Percentiles rank a stretch among this genome's conserved stretches.
These are phyloP conservation scores for Paraconiothyrium brasiliense DNA, from an alignment of 2,329 filamentous ascomycete species.

Conservation along the genomic window DNA sequence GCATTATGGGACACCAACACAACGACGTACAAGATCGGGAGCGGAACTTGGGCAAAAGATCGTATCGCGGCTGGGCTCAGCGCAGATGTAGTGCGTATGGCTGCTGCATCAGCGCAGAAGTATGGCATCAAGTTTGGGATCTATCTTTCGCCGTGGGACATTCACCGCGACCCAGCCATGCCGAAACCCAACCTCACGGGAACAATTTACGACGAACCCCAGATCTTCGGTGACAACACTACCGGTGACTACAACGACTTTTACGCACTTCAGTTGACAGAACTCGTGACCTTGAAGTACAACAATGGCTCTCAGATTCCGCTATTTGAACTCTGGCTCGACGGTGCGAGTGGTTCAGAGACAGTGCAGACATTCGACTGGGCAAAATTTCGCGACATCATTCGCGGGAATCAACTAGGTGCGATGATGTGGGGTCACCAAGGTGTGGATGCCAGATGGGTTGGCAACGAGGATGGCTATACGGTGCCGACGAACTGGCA, in stretches of 20 bases:
- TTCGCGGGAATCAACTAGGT: conserved; percentile 23
- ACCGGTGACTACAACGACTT: conserved; percentile 47
- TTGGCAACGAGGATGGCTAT: conserved; percentile 27
- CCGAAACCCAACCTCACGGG: conserved; percentile 39
- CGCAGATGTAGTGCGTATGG: conserved; percentile 45
- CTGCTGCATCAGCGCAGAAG: conserved; percentile 44
- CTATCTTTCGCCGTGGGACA: conserved; percentile 51
- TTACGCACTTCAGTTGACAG: conserved; percentile 30
- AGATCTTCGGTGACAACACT: conserved; percentile 45
- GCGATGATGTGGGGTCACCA: conserved; percentile 30
- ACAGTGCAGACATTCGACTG: conserved; percentile 29
- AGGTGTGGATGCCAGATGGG: conserved; percentile 28
- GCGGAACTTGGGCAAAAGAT: conserved; percentile 42
- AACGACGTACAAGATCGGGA: conserved; percentile 47
- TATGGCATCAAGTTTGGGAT: conserved; percentile 48
- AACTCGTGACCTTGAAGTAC: conserved; percentile 21
- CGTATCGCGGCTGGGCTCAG: conserved; percentile 35
- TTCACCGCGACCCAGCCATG: conserved; percentile 50
- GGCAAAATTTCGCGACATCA: conserved; percentile 23
- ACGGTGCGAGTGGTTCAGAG: conserved; percentile 25
- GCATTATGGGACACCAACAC: conserved; percentile 48
- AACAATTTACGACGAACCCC: conserved; percentile 48
- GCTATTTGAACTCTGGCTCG: conserved; percentile 28
- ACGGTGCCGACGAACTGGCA: conserved; percentile 28
- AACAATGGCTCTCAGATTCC: conserved; percentile 19